Evolutionary conservation across 768 basidiomycete species (phyloP).

Genomic region (Xerocomellus intermedius): DNA sequence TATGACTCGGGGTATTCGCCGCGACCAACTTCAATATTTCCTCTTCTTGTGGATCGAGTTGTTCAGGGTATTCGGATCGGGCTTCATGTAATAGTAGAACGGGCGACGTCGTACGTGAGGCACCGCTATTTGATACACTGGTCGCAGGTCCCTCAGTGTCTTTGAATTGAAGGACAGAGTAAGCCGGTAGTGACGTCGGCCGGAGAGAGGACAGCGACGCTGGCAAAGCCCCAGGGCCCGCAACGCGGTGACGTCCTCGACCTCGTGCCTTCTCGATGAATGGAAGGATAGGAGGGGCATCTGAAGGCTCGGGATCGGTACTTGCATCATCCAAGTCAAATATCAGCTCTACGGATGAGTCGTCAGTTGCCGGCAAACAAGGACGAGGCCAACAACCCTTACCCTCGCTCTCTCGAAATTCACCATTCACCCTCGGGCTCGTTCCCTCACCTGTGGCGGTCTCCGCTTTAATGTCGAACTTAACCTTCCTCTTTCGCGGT

Average conservation of each 20-base stretch:
- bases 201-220: constrained; percentile 60
- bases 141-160: background rate
- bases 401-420: constrained; percentile 46
- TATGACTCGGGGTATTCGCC: constrained; percentile 67
- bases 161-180: constrained; percentile 50
- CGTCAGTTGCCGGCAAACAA: constrained; percentile 4
- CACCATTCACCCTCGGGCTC: constrained; percentile 33
- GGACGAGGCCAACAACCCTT: constrained; percentile 15
- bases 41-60: constrained; percentile 43
- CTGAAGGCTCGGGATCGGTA: constrained; percentile 31
- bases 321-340: constrained; percentile 66
- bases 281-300: constrained; percentile 38
- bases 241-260: constrained; percentile 29
- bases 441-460: constrained; percentile 46
- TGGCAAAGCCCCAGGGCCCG: constrained; percentile 43
- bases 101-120: background rate
- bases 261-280: constrained; percentile 30
- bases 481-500: constrained; percentile 61
- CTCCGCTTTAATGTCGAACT: constrained; percentile 66
- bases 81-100: background rate
- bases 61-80: constrained; percentile 22
- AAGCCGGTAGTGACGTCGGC: constrained; percentile 66
- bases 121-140: background rate
- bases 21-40: constrained; percentile 64
- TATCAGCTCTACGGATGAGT: constrained; percentile 53